Conservation (phyloP, 2,329 filamentous ascomycete genomes). For the Chaetomium strumarium region DNA sequence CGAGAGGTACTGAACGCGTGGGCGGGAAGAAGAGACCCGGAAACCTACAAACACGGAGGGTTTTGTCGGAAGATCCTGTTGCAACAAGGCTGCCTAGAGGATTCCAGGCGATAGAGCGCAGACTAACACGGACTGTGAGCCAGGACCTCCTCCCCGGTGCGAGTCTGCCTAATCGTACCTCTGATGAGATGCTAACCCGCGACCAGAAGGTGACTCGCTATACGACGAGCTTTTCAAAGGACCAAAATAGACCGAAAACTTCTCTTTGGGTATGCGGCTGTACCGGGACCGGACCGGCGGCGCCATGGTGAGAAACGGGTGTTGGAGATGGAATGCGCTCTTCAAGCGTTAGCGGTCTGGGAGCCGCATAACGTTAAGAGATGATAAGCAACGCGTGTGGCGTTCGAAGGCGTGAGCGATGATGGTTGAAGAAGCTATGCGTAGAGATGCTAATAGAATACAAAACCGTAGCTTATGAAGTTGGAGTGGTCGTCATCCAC, state of each 20-base stretch:
- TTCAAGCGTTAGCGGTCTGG: too few relatives aligned
- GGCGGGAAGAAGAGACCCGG: neutral
- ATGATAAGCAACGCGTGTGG: too few relatives aligned
- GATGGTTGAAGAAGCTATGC: too few relatives aligned
- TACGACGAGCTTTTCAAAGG: constrained; percentile 67
- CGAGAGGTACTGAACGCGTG: neutral
- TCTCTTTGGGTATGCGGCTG: constrained; percentile 57
- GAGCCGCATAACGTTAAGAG: too few relatives aligned
- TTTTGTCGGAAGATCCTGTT: constrained; percentile 67
- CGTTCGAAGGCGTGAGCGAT: too few relatives aligned
- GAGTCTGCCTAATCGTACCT: constrained; percentile 36
- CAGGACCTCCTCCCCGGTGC: neutral
- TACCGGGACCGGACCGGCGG: constrained; percentile 42
- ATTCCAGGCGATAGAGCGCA: constrained; percentile 84
- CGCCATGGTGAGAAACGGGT: constrained; percentile 30
- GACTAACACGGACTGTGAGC: constrained; percentile 38
- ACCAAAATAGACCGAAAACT: constrained; percentile 61
- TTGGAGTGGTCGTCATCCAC: too few relatives aligned
- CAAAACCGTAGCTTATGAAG: too few relatives aligned
- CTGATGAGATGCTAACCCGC: constrained; percentile 51
- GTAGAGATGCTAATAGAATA: too few relatives aligned
- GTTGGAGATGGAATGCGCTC: too few relatives aligned
- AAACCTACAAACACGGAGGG: constrained; percentile 62
- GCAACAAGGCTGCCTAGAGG: constrained; percentile 77
- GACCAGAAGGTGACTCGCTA: constrained; percentile 44